Base-by-base conservation (phyloP, 768 basidiomycete species). In the Dendrothele bispora region DNA sequence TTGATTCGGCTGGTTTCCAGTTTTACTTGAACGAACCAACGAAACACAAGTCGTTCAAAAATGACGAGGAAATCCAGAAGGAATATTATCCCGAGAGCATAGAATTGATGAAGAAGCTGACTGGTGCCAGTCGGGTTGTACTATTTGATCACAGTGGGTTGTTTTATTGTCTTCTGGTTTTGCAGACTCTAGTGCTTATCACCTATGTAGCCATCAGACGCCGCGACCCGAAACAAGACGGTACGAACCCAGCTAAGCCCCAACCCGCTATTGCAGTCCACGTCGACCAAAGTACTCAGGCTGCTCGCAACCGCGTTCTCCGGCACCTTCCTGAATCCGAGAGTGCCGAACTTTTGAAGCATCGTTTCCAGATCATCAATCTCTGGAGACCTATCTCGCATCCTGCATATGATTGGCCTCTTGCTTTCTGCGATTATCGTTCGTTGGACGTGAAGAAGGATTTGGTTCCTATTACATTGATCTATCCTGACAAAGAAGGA, bases 71-170 rank as follows among this genome's bases (percentile, higher is more conserved):
- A n/a, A 74, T 86, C 28, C 55, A 69, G 55, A 55, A 52, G 36
- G 78, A 77, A 42, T 86, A 87, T 58, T 86, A 84, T 54, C 73
- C 75, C 0, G 84, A 86, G 62, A 78, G 77, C 55, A 66, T 72
- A 15, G 77, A 78, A 56, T 66, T 84, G 35, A 60, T 85, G 32
- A 84, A 85, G 67, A 60, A 77, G 49, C 46, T 79, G 8, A 83
- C 83, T 0, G 82, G 84, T 3, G 84, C 84, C 0, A 77, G 68
- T 53, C 67, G 71, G 21, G 79, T 82, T 8, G 75, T 83, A n/a
- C 43, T 84, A 12, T 86, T 86, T 53, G 82, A 84, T 54, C 83
- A 84, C 56, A 84, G 83, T 81, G 48, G 45, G 81, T 59, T 17
- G 1, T 17, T 12, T 18, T 55, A 17, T 11, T 25, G 43, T 38